Evolutionary conservation across 1,284 basidiomycete genomes (phyloP).

Genomic region (Afroboletus lepidellus): DNA sequence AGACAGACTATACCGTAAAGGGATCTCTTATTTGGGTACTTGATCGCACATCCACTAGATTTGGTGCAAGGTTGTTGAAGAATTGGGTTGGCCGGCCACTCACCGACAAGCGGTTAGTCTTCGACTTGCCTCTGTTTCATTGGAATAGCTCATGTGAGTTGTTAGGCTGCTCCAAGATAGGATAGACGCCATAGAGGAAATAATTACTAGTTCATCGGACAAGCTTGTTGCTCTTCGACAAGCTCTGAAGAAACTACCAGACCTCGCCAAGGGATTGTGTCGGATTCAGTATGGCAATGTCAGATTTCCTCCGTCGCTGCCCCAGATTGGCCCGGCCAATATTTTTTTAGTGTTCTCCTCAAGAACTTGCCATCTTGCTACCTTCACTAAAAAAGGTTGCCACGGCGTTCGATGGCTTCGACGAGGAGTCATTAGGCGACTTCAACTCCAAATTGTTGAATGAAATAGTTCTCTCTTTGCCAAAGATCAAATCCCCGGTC

Average conservation of each 20-base stretch:
- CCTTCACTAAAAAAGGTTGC: constrained; percentile 76
- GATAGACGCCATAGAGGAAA: constrained; percentile 83
- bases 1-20: constrained; percentile 71
- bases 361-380: constrained; percentile 79
- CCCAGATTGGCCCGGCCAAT: not conserved
- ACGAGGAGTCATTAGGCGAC: constrained; percentile 44
- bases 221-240: constrained; percentile 65
- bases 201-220: constrained; percentile 57
- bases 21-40: constrained; percentile 88
- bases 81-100: constrained; percentile 89
- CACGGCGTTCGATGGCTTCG: constrained; percentile 57
- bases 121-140: not conserved
- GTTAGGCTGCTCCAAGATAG: constrained; percentile 71
- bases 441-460: constrained; percentile 72
- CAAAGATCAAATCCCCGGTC: constrained; percentile 59
- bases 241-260: constrained; percentile 75
- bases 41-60: constrained; percentile 84
- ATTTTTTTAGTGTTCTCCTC: constrained; percentile 67
- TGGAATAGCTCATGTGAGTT: constrained; percentile 1
- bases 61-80: constrained; percentile 82
- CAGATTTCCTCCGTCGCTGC: constrained; percentile 10
- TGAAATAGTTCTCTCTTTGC: constrained; percentile 68
- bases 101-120: constrained; percentile 64
- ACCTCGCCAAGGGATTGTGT: constrained; percentile 86
- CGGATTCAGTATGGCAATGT: constrained; percentile 90